Evolutionary conservation across 257 asterid species (phyloP).

Genomic region (Datura wrightii): DNA sequence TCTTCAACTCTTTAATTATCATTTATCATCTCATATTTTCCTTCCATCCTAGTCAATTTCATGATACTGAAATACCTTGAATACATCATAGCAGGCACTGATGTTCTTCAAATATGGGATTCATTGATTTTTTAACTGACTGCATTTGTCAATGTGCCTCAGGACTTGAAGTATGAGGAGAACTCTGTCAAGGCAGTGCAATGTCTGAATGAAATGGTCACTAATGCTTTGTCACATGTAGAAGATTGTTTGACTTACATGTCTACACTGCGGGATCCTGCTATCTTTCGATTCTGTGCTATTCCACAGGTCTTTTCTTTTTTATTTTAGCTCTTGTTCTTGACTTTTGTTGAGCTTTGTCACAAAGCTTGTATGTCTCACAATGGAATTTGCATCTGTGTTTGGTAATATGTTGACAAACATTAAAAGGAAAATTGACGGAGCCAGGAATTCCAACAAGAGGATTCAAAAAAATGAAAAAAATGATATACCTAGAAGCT

Average conservation of each 20-base stretch:
- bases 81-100: neutral
- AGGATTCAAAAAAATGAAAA: neutral
- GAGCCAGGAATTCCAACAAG: neutral
- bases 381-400: neutral
- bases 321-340: neutral
- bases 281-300: conserved; percentile 93
- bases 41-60: neutral
- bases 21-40: conserved; percentile 1
- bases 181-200: conserved; percentile 90
- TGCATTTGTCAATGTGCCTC: conserved; percentile 40
- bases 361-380: neutral
- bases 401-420: neutral
- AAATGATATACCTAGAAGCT: neutral
- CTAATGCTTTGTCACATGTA: conserved; percentile 79
- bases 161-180: conserved; percentile 81
- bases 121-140: neutral
- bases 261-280: conserved; percentile 76
- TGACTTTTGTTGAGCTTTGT: neutral
- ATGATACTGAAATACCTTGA: neutral
- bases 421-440: neutral
- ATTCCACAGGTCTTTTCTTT: conserved; percentile 78
- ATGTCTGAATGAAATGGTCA: conserved; percentile 95
- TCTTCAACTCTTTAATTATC: conserved; percentile 19
- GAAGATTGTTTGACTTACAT: conserved; percentile 80
- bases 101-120: neutral